Conservation (phyloP, 345 rosid genomes). For the Ceriops tagal region DNA sequence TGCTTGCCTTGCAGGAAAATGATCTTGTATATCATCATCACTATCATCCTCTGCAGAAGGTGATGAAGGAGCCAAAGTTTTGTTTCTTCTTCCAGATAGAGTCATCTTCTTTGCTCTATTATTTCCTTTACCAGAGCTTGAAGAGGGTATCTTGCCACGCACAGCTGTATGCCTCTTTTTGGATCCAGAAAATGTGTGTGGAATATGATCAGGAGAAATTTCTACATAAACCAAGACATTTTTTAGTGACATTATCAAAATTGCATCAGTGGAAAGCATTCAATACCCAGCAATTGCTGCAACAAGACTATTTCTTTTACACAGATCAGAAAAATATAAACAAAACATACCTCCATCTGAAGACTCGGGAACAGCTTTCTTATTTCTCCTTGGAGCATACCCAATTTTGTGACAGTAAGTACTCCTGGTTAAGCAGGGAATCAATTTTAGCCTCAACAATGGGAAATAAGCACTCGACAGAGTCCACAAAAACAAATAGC, state of each 20-base stretch:
- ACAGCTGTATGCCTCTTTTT: constrained; percentile 24
- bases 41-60: constrained; percentile 30
- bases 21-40: constrained; percentile 29
- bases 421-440: constrained; percentile 40
- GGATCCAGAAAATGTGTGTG: constrained; percentile 22
- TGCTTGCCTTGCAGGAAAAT: constrained; percentile 17
- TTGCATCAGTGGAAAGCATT: neutral
- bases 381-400: constrained; percentile 57
- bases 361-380: constrained; percentile 31
- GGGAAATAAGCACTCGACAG: neutral
- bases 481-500: neutral
- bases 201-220: constrained; percentile 41
- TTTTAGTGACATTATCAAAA: constrained; percentile 15
- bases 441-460: neutral
- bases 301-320: neutral
- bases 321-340: constrained; percentile 9
- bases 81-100: constrained; percentile 26
- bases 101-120: constrained; percentile 12
- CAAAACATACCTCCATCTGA: constrained; percentile 40
- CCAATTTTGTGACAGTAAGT: constrained; percentile 74
- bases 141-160: constrained; percentile 22
- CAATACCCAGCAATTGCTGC: neutral
- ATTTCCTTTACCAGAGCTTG: constrained; percentile 31
- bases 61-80: constrained; percentile 22
- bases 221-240: constrained; percentile 32